Evolutionary conservation across 164 flowering plant species (phyloP), one percentile per base, ranked within the genome.

Genomic region (Magnolia kwangsiensis): DNA sequence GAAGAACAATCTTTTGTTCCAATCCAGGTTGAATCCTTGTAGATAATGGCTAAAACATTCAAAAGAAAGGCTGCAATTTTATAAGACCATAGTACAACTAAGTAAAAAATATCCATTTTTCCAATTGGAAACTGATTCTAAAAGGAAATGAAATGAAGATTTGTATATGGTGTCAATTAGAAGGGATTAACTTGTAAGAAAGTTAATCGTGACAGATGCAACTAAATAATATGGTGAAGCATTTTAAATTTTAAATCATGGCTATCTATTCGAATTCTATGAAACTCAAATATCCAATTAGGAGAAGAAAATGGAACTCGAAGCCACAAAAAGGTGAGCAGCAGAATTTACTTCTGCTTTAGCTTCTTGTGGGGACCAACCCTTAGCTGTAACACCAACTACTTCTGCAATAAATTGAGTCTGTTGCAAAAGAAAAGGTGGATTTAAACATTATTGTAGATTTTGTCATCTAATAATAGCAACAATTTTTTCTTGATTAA

Each of bases 371-470:
- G 99, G 98, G 50, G 98, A 87, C 78, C 93, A 85, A 67, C 98
- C 95, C 84, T 87, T 98, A 69, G 99, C 96, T 24, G 98, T 98
- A 82, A 94, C 98, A 82, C 98, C 99, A 79, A 98, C 95, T 2
- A 98, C 99, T 31, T 98, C 98, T 79, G 99, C 99, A 88, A 96
- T 96, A 75, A 96, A 90, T 89, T 96, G 98, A 80, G 98, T 96
- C 99, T 96, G 94, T 81, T 63, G 82, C 74, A 85, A 75, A 78
- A 80, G 69, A 85, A 51, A 76, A 79, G 58, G 77, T 77, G 75
- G 79, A 86, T 82, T 83, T 77, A 83, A 79, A 65, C 74, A 77
- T 80, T 69, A 78, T 66, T 80, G 69, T 51, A 76, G 63, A 74
- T 73, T 78, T 21, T 31, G 6, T 18, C 4, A 6, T 45, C 7